Evolutionary conservation across 2,329 filamentous ascomycete genomes (phyloP), one percentile per base, ranked within the genome.

Genomic region (Talaromyces verruculosus): DNA sequence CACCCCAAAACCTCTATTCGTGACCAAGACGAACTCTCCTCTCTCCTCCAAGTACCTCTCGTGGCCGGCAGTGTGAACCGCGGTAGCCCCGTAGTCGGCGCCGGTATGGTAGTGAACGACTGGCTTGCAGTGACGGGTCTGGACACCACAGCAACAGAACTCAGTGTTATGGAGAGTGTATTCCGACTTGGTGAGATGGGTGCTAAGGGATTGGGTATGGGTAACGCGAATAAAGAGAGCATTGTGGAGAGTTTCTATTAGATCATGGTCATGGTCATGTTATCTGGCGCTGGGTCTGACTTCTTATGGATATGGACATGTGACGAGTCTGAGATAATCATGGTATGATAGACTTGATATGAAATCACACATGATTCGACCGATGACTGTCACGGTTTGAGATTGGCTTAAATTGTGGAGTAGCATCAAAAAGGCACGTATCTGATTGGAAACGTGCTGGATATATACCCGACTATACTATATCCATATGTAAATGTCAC

Each of bases 221-320:
- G 71, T 25, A 73, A 70, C 67, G 71, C 72, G 72, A 89, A 97
- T 84, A 98, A 97, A 87, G 94, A 98, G 79, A 95, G 93, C 71
- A 96, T 99, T 88, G 95, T 99, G 68, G 95, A 99, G 84, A 96
- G 92, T 74, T 99, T 98, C 83, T 99, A 99, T 84, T 99, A 85
- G 37, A n/a, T 37, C 49, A 53, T 53, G 47, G 49, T 55, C 53
- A 57, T 57, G 53, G 51, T 55, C 53, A 57, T 57, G 53, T 57
- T 57, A 57, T 57, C 33, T 25, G 53, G 53, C 33, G 30, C 51
- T 11, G 51, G 28, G 28, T 55, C 11, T 55, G 22, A 3, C 22
- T 35, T 55, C 7, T 22, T 55, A 13, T 35, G 51, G 17, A 55
- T 55, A 13, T 37, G 53, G 53, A 39, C 53, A 15, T 39, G 53